Percentiles rank a stretch among this genome's conserved stretches.
Evolutionary conservation across 2,329 filamentous ascomycete genomes (phyloP).

Genomic region (Tolypocladium cylindrosporum): DNA sequence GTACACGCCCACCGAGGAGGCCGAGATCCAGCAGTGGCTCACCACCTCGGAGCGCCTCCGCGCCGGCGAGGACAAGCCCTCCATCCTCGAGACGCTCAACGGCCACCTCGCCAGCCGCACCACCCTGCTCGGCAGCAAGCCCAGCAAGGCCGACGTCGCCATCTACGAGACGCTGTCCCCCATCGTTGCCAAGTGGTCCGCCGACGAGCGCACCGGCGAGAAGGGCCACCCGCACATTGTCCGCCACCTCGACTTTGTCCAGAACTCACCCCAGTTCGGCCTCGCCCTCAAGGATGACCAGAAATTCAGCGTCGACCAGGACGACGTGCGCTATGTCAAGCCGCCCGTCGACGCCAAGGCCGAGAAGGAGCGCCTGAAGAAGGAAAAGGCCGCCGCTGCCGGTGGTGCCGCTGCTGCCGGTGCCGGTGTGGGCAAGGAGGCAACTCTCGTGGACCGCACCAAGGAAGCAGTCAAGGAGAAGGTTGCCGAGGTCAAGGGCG

Average conservation of each 20-base stretch:
- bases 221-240: constrained; percentile 85
- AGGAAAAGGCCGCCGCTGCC: constrained; percentile 72
- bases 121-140: constrained; percentile 81
- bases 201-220: constrained; percentile 83
- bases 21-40: constrained; percentile 85
- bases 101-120: constrained; percentile 79
- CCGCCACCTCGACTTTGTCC: constrained; percentile 86
- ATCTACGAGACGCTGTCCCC: constrained; percentile 73
- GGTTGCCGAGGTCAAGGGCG: constrained; percentile 36
- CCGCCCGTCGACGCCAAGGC: constrained; percentile 85
- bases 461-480: constrained; percentile 47
- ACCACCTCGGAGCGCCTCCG: constrained; percentile 61
- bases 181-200: constrained; percentile 65
- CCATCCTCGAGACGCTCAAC: constrained; percentile 73
- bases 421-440: constrained; percentile 15
- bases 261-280: constrained; percentile 71
- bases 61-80: constrained; percentile 46
- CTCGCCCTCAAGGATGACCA: constrained; percentile 60
- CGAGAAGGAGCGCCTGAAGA: constrained; percentile 94
- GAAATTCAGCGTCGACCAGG: constrained; percentile 69
- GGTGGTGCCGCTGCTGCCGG: constrained; percentile 43
- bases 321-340: constrained; percentile 78
- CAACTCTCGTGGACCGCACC: constrained; percentile 47
- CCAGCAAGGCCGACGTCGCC: constrained; percentile 76
- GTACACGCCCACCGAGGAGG: constrained; percentile 71